Base-by-base conservation (phyloP, 2,329 filamentous ascomycete species). In the Fusarium guadeloupense region DNA sequence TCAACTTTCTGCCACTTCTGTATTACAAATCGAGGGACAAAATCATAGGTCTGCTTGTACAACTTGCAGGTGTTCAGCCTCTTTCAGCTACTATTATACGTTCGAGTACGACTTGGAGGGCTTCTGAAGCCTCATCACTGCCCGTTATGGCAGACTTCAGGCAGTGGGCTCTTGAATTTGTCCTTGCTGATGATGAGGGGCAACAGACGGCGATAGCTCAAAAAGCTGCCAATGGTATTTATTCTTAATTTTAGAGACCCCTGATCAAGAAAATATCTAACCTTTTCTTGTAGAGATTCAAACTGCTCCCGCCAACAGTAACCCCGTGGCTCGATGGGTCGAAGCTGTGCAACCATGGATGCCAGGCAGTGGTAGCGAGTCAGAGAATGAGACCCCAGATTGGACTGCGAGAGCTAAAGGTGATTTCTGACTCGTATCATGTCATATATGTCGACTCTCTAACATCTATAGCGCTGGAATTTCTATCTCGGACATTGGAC, bases 281-380 rank as follows among this genome's bases (percentile, higher is more conserved):
- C 53, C 9, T 10, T 21, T 28, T 34, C 6, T 20, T 21, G 5
- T 19, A 82, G 81, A 78, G 57, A 81, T 85, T 19, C 74, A 83
- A 68, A 72, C 70, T 49, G 75, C 79, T 8, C 62, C 77, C 0
- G 72, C 78, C 34, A 78, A 72, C 61, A 77, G 80, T 41, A 76
- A 80, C 41, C 76, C 80, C 4, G 76, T 85, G 37, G 81, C 80
- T 14, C 80, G 81, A 67, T 85, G 83, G 83, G 83, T 84, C 23
- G 79, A 83, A 39, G 81, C 83, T 30, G 81, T 85, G 50, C 79
- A 82, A 63, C 78, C 77, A 49, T 85, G 83, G 83, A 83, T 85
- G 76, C 79, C 79, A 14, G 75, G 74, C 8, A 75, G 71, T 47
- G 73, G 72, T 26, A 72, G 72, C 41, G 77, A 76, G 31, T 73